Evolutionary conservation across 2,329 filamentous ascomycete species (phyloP).

Genomic region (Colletotrichum godetiae): DNA sequence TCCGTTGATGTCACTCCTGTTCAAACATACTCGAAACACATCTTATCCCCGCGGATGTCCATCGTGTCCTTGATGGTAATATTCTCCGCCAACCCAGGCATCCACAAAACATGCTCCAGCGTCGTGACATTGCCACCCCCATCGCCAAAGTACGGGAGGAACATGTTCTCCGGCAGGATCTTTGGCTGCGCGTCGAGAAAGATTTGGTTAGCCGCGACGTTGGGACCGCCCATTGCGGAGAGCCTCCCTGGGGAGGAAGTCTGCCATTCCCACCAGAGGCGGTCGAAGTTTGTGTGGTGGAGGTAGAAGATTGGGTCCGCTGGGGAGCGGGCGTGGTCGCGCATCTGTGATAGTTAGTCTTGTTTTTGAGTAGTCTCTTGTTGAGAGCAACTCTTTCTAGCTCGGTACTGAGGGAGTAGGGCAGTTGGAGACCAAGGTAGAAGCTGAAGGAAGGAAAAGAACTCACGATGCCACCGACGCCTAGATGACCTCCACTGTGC

Average conservation of each 20-base stretch:
- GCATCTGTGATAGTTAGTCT: neutral
- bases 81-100: neutral
- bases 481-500: too few species aligned
- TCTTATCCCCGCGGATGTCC: neutral
- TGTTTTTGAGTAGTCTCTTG: neutral
- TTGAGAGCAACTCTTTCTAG: neutral
- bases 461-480: too few species aligned
- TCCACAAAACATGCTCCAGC: neutral
- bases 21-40: neutral
- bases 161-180: neutral
- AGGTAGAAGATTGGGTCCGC: slow-evolving; percentile 17
- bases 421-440: too few species aligned
- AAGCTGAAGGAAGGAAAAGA: too few species aligned
- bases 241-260: slow-evolving; percentile 16
- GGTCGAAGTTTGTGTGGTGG: slow-evolving; percentile 6
- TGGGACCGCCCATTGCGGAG: slow-evolving; percentile 1
- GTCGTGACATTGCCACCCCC: neutral
- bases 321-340: slow-evolving; percentile 1
- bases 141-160: neutral
- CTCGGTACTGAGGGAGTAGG: too few species aligned
- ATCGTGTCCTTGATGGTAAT: too few species aligned
- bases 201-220: neutral
- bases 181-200: too few species aligned
- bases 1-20: fast-evolving
- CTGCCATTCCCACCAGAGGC: slow-evolving; percentile 19